Evolutionary conservation across 2,329 filamentous ascomycete species (phyloP).

Genomic region (Aspergillus novoparasiticus): DNA sequence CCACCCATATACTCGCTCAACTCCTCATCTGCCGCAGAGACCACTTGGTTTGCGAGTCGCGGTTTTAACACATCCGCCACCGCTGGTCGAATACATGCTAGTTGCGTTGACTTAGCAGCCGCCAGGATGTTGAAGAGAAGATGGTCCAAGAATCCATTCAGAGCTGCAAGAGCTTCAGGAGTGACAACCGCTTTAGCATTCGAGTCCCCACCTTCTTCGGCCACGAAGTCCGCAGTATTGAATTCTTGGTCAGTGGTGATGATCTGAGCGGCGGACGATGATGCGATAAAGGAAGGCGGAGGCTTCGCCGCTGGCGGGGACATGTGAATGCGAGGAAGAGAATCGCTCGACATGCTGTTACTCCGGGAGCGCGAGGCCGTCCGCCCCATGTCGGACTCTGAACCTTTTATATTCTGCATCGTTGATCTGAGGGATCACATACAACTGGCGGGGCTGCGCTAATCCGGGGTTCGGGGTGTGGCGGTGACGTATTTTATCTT

Average conservation of each 20-base stretch:
- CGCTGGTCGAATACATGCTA: constrained; percentile 75
- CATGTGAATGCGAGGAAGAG: constrained; percentile 44
- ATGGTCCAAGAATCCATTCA: constrained; percentile 94
- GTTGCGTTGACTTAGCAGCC: constrained; percentile 73
- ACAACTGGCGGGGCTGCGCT: not conserved
- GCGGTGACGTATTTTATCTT: not conserved
- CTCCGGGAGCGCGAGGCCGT: constrained; percentile 40
- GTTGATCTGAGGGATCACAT: constrained; percentile 18
- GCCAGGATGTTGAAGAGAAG: constrained; percentile 89
- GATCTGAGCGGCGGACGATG: constrained; percentile 85
- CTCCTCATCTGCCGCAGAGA: constrained; percentile 81
- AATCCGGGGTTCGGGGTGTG: not conserved
- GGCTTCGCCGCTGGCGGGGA: constrained; percentile 74
- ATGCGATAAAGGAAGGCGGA: constrained; percentile 82
- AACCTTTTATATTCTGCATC: constrained; percentile 35
- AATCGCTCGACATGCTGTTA: constrained; percentile 44
- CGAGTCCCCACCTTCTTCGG: constrained; percentile 66
- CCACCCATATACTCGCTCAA: constrained; percentile 83
- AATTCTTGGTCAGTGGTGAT: constrained; percentile 85
- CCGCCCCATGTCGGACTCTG: constrained; percentile 33
- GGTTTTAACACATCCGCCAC: constrained; percentile 86
- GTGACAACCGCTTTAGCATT: constrained; percentile 74
- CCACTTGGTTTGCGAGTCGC: constrained; percentile 81
- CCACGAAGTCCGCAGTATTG: constrained; percentile 69
- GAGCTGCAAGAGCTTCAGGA: constrained; percentile 69